Conservation (phyloP, 768 basidiomycete genomes). For the Leccinum subtestaceum region DNA sequence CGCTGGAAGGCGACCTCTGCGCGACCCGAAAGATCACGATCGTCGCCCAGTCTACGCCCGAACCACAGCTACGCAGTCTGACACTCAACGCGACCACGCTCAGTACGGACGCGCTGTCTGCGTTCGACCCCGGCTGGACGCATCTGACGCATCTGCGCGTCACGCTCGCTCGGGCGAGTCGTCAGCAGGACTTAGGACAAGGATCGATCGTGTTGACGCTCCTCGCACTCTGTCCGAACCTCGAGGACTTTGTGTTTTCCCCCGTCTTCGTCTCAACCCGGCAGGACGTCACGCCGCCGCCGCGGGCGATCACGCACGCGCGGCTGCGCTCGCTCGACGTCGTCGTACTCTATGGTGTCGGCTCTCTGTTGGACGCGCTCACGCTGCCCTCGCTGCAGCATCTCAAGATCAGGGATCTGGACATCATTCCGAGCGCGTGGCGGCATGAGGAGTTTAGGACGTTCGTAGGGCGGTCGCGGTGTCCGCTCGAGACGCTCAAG, state of each 20-base stretch:
- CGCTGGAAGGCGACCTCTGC: constrained; percentile 11
- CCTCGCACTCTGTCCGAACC: constrained; percentile 20
- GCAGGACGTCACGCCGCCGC: not conserved
- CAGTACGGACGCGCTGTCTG: not conserved
- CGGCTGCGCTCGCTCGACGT: constrained; percentile 13
- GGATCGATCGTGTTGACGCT: constrained; percentile 6
- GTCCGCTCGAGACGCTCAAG: constrained; percentile 19
- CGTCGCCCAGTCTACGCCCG: constrained; percentile 6
- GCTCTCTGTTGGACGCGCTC: constrained; percentile 10
- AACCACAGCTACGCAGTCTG: constrained; percentile 13
- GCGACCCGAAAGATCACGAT: constrained; percentile 7
- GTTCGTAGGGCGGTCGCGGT: constrained; percentile 21
- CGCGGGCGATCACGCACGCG: constrained; percentile 10
- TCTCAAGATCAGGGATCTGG: constrained; percentile 14
- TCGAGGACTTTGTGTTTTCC: constrained; percentile 10
- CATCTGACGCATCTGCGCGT: constrained; percentile 17
- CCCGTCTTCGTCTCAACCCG: constrained; percentile 6
- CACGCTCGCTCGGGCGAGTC: not conserved
- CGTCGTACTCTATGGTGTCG: constrained; percentile 2
- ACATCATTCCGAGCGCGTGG: constrained; percentile 18
- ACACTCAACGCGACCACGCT: constrained; percentile 5
- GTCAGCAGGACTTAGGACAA: not conserved
- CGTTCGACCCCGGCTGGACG: constrained; percentile 14
- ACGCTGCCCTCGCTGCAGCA: constrained; percentile 13
- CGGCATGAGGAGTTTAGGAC: constrained; percentile 10